Conservation (phyloP, 495 filamentous ascomycete genomes). For the Xylaria palmicola region DNA sequence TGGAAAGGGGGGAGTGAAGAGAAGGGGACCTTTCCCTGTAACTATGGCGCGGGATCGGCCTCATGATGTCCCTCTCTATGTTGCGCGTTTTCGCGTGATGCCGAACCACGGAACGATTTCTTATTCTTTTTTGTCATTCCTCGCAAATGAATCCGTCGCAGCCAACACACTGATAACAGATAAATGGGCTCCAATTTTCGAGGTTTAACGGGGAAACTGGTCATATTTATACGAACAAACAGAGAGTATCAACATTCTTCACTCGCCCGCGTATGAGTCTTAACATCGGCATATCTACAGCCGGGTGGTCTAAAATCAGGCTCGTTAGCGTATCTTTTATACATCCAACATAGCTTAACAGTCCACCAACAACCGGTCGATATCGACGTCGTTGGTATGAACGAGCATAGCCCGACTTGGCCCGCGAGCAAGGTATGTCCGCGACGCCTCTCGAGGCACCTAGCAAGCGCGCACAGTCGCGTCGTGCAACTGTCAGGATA, state of each 20-base stretch:
- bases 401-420: background rate
- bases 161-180: too few relatives aligned
- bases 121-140: too few relatives aligned
- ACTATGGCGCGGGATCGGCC: too few relatives aligned
- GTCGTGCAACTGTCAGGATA: background rate
- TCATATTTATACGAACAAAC: background rate
- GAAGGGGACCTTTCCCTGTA: too few relatives aligned
- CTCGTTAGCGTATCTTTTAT: background rate
- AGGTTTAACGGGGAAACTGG: background rate
- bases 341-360: background rate
- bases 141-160: too few relatives aligned
- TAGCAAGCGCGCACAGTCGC: background rate
- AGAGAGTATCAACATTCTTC: background rate
- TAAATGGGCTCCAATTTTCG: background rate
- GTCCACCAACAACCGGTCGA: background rate
- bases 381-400: background rate
- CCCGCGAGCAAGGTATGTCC: background rate
- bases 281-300: background rate
- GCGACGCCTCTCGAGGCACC: background rate
- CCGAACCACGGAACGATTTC: too few relatives aligned
- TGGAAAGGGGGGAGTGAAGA: too few relatives aligned
- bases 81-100: too few relatives aligned
- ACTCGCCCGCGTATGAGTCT: background rate
- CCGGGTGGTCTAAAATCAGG: background rate
- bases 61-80: too few relatives aligned